Evolutionary conservation across 2,329 filamentous ascomycete genomes (phyloP).

Genomic region (Sordariomycetes sp.): DNA sequence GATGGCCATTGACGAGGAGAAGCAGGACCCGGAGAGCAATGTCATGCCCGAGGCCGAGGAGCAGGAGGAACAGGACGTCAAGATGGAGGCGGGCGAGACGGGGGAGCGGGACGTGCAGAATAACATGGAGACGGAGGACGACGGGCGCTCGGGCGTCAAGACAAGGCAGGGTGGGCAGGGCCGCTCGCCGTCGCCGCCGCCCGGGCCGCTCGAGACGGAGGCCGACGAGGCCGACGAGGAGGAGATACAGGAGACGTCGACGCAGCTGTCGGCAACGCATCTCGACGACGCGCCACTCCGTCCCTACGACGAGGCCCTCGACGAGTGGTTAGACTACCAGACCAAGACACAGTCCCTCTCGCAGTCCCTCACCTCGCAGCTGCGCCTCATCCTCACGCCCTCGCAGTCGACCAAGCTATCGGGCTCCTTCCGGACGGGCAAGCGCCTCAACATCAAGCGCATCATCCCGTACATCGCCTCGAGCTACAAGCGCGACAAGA

Average conservation of each 20-base stretch:
- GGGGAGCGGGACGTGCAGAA: constrained; percentile 23
- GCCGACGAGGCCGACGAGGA: constrained; percentile 28
- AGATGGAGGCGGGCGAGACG: constrained; percentile 14
- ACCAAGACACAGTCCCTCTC: constrained; percentile 73
- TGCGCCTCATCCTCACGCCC: constrained; percentile 87
- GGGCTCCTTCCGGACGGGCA: constrained; percentile 92
- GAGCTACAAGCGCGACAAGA: constrained; percentile 97
- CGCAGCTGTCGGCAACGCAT: constrained; percentile 61
- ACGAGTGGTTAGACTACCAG: constrained; percentile 79
- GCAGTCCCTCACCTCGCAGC: constrained; percentile 80
- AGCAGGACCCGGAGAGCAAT: constrained; percentile 32
- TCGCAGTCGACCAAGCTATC: constrained; percentile 93
- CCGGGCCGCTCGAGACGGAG: constrained; percentile 17
- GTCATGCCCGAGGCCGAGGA: constrained; percentile 38
- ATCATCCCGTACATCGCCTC: constrained; percentile 99
- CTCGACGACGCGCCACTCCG: constrained; percentile 37
- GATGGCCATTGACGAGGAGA: constrained; percentile 69
- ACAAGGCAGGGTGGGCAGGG: constrained; percentile 46
- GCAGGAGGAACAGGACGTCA: constrained; percentile 28
- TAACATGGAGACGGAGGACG: constrained; percentile 31
- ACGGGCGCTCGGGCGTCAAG: constrained; percentile 45
- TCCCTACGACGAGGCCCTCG: constrained; percentile 44
- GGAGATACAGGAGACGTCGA: constrained; percentile 38
- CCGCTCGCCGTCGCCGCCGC: constrained; percentile 25
- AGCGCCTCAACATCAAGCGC: constrained; percentile 96